Conservation (phyloP, 352 stramenopile genomes). For the Pythium grandisporangium region DNA sequence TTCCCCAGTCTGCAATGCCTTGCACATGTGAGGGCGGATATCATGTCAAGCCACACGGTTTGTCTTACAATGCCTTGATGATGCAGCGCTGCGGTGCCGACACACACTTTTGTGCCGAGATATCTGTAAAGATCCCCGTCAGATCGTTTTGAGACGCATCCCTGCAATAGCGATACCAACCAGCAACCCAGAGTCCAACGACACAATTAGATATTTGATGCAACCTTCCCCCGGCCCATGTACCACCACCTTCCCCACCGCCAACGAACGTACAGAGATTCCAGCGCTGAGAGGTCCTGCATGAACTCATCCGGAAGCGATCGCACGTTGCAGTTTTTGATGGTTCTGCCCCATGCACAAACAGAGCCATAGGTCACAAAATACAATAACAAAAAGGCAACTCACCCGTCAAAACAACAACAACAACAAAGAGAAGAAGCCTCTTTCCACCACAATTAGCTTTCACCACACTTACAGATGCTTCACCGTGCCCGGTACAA, state of each 20-base stretch:
- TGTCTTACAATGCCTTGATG: constrained; percentile 21
- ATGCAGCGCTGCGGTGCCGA: constrained; percentile 11
- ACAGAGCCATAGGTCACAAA: no score
- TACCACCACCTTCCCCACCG: no score
- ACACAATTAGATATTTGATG: neutral
- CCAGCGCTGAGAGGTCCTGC: constrained; percentile 12
- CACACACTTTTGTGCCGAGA: constrained; percentile 9
- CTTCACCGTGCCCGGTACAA: neutral
- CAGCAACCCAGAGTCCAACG: neutral
- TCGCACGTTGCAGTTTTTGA: constrained; percentile 42
- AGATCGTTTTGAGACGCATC: constrained; percentile 27
- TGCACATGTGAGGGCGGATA: neutral
- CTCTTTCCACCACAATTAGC: no score
- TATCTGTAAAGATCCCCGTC: constrained; percentile 14
- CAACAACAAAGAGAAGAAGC: neutral
- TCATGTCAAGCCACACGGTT: neutral
- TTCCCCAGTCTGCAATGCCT: neutral
- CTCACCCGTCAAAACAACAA: neutral
- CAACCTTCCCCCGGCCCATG: neutral
- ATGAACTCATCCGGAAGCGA: constrained; percentile 20
- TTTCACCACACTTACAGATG: neutral
- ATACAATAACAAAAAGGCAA: neutral
- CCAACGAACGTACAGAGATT: constrained; percentile 31
- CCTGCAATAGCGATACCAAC: constrained; percentile 9
- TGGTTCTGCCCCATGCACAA: constrained; percentile 12